Conservation (phyloP, 2,329 filamentous ascomycete species). For the Cryphonectria carpinicola region DNA sequence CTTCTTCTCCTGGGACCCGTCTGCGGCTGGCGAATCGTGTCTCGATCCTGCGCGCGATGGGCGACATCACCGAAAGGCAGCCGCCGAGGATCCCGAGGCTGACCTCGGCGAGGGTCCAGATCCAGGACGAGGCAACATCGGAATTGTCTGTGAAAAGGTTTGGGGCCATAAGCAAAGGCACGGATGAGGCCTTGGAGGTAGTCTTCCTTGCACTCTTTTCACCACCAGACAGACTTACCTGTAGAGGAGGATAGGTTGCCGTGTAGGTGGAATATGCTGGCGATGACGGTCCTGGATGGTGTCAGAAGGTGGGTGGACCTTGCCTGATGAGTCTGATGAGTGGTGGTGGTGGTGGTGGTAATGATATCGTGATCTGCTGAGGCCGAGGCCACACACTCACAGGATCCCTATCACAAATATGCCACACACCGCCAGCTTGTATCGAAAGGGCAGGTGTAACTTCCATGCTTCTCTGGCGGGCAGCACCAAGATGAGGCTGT, state of each 20-base stretch:
- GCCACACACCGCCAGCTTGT: background rate
- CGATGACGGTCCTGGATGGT: background rate
- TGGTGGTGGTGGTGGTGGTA: background rate
- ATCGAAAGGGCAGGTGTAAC: background rate
- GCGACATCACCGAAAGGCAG: background rate
- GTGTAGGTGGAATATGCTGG: background rate
- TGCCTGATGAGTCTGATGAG: background rate
- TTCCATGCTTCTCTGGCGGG: background rate
- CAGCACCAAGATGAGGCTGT: background rate
- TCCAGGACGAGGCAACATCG: background rate
- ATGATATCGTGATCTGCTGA: background rate
- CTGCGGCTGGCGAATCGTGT: background rate
- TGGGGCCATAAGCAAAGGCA: background rate
- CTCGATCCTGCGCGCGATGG: background rate
- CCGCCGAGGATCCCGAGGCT: background rate
- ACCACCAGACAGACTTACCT: background rate
- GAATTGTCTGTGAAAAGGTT: background rate
- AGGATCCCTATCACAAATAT: background rate
- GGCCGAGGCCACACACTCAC: background rate
- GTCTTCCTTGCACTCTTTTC: background rate
- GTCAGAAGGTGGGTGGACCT: background rate
- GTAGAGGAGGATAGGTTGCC: background rate
- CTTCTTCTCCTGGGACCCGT: background rate
- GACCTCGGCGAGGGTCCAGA: background rate
- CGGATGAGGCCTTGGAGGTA: background rate